A percentile compares a stretch with the other conserved stretches of the same genome.
phyloP scores from a whole-genome alignment of 2,329 filamentous ascomycete genomes.

The Cladosporium sp. region DNA sequence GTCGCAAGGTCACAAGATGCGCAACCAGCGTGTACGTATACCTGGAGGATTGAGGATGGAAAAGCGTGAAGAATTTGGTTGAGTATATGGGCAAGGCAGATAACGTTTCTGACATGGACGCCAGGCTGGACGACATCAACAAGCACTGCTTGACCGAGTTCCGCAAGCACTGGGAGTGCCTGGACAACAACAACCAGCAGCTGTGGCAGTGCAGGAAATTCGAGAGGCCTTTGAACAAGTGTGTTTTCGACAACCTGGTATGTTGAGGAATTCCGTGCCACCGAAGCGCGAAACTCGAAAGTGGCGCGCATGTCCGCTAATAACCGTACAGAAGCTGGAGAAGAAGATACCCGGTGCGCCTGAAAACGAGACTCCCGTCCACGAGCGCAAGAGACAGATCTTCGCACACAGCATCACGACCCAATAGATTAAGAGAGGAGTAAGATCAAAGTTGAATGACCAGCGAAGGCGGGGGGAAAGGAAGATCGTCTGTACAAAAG shows the following conservation, averaged over 20 bases:
- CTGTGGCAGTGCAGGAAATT: constrained; percentile 87
- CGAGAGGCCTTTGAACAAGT: constrained; percentile 89
- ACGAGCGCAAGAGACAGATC: constrained; percentile 45
- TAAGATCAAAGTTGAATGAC: neutral
- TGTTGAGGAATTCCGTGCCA: constrained; percentile 31
- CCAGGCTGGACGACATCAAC: constrained; percentile 89
- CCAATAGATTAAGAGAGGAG: constrained; percentile 16
- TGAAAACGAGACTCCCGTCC: constrained; percentile 44
- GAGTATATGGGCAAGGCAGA: neutral
- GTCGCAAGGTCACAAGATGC: constrained; percentile 92
- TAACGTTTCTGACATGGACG: constrained; percentile 4
- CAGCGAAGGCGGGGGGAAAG: constrained; percentile 1
- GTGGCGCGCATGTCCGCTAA: neutral
- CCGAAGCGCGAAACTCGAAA: too few relatives aligned
- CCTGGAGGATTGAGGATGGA: neutral
- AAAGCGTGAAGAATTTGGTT: neutral
- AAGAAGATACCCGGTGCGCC: constrained; percentile 49
- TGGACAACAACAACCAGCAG: constrained; percentile 97
- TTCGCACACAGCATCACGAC: constrained; percentile 27
- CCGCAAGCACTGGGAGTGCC: constrained; percentile 87
- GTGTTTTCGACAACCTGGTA: constrained; percentile 94
- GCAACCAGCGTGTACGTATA: constrained; percentile 84
- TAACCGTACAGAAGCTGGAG: constrained; percentile 41
- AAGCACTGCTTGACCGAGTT: constrained; percentile 89
- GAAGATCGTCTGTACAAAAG: constrained; percentile 13